Evolutionary conservation across 352 stramenopile genomes (phyloP), one percentile per base, ranked within the genome.

Genomic region (Phytophthora kernoviae): DNA sequence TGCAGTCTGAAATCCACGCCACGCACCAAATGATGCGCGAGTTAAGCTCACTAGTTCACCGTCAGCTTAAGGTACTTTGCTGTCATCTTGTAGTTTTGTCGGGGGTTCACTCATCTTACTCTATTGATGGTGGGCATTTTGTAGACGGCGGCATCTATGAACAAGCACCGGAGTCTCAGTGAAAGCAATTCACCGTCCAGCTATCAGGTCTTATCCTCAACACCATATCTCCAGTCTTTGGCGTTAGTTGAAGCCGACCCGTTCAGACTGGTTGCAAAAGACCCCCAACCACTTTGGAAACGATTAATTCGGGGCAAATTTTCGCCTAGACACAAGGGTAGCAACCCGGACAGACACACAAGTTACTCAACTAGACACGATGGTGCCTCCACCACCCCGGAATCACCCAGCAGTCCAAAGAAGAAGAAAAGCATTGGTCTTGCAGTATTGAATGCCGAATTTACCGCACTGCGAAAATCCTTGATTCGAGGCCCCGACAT

Each of bases 91-190:
- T 7, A 24, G 22, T 18, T 43, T 56, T 40, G 7, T 48, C 27
- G 39, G 11, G 22, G 9, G 32, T 44, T 15, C 4, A 30, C 39
- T 49, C 36, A 21, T 18, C 17, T 26, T 5, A 10, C 26, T 20
- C 12, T 54, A 26, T 17, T 49, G 30, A 21, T 30, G 7, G 12
- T 39, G 24, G 9, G 7, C 32, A 18, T 22, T 42, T 40, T 30
- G n/a, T 46, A 80, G 71, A 59, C 70, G 32, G 52, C 62, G 1
- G 22, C 56, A 1, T 67, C 55, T 14, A 64, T 44, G 34, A 65
- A 77, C 45, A 75, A 70, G 43, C 67, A 63, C n/a, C 66, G 66
- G 37, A 75, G 67, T 36, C 43, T 73, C 21, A 81, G 61, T n/a
- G 72, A 77, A 15, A 74, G 62, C 48, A 59, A 54, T 24, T 24